Evolutionary conservation across 2,329 filamentous ascomycete genomes (phyloP).

Genomic region (Dothideomycetes sp.): DNA sequence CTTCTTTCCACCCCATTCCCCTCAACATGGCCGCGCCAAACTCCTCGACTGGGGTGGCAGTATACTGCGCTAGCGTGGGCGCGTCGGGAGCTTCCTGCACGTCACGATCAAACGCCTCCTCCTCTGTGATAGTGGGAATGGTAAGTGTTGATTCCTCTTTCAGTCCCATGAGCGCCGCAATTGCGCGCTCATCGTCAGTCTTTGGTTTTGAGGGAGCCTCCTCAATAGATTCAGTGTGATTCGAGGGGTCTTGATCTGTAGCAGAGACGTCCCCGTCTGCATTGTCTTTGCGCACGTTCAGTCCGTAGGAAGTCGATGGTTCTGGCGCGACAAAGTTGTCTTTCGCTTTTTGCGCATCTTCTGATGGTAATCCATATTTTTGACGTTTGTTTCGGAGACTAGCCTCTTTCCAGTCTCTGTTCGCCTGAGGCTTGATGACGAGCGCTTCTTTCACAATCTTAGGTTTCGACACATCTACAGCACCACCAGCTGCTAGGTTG

Average conservation of each 20-base stretch:
- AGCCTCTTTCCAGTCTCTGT: conserved; percentile 53
- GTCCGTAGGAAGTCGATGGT: conserved; percentile 22
- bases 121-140: conserved; percentile 42
- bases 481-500: conserved; percentile 40
- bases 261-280: conserved; percentile 17
- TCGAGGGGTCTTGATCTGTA: conserved; percentile 16
- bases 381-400: conserved; percentile 32
- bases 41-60: conserved; percentile 81
- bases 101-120: conserved; percentile 60
- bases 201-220: conserved; percentile 20
- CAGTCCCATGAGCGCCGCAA: conserved; percentile 34
- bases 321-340: not conserved
- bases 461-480: conserved; percentile 28
- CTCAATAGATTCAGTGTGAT: conserved; percentile 6
- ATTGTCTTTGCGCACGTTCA: conserved; percentile 36
- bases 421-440: conserved; percentile 48
- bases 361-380: conserved; percentile 48
- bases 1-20: conserved; percentile 90
- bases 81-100: conserved; percentile 61
- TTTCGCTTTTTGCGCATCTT: conserved; percentile 30
- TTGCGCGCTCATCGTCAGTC: conserved; percentile 47
- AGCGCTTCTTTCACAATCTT: conserved; percentile 31
- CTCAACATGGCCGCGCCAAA: conserved; percentile 84
- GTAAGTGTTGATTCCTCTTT: conserved; percentile 24
- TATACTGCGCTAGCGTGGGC: conserved; percentile 74